These are phyloP conservation scores for Lepiota brunneoincarnata DNA, from an alignment of 768 basidiomycete species.

Conservation along the genomic window DNA sequence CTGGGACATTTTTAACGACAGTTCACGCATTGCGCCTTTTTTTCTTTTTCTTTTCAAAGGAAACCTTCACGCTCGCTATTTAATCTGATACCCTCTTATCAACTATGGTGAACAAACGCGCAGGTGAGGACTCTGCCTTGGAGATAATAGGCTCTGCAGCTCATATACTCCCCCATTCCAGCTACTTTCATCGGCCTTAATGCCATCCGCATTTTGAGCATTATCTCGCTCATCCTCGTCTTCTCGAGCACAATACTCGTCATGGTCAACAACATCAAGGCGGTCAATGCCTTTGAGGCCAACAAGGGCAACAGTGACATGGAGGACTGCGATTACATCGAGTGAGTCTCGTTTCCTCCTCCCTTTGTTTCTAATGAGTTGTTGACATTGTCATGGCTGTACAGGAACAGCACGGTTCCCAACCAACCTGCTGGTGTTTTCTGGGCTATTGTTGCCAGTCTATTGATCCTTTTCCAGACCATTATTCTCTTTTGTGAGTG, in stretches of 20 bases:
- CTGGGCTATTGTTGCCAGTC: constrained; percentile 83
- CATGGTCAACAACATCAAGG: constrained; percentile 73
- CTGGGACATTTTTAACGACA: neutral
- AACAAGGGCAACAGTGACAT: constrained; percentile 32
- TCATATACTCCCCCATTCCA: constrained; percentile 12
- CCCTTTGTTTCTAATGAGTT: neutral
- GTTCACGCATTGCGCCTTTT: neutral
- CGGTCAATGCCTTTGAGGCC: constrained; percentile 63
- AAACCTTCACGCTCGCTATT: neutral
- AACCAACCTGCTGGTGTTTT: constrained; percentile 91
- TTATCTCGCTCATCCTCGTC: constrained; percentile 77
- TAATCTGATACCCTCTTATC: neutral
- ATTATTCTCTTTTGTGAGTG: constrained; percentile 65
- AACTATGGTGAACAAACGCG: neutral
- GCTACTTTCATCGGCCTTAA: constrained; percentile 75
- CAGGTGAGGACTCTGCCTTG: neutral
- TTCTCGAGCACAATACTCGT: constrained; percentile 74
- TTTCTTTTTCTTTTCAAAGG: too few species aligned
- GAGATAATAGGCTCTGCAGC: neutral
- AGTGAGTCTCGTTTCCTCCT: constrained; percentile 39
- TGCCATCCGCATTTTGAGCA: constrained; percentile 67
- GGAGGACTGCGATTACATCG: constrained; percentile 77
- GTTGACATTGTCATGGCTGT: constrained; percentile 1
- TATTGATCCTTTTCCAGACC: constrained; percentile 83
- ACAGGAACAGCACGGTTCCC: constrained; percentile 79